These are phyloP conservation scores for Eleusine coracana DNA, from an alignment of 176 grass and related monocot genomes.

Conservation along the genomic window DNA sequence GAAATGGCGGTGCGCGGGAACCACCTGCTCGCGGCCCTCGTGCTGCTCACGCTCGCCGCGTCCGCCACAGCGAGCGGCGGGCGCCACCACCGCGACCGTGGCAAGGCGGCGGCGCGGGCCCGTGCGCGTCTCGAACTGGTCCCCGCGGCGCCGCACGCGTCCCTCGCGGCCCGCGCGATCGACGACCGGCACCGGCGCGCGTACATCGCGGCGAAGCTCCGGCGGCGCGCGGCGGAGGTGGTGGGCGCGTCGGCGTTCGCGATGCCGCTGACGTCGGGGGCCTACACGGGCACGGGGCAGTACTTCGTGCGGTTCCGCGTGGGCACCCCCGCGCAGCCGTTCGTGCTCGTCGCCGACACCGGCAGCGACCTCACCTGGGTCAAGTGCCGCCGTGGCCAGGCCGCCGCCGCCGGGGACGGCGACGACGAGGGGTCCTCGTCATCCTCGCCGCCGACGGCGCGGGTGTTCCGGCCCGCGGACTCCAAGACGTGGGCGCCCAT, in stretches of 20 bases:
- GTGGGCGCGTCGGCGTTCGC: constrained; percentile 51
- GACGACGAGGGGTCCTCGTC: too few species aligned
- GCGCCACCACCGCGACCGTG: not conserved
- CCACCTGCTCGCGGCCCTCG: not conserved
- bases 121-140: constrained; percentile 19
- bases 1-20: constrained; percentile 12
- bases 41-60: not conserved
- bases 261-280: constrained; percentile 79
- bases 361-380: constrained; percentile 99
- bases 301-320: constrained; percentile 88
- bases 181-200: constrained; percentile 46
- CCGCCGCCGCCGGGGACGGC: not conserved
- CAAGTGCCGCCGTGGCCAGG: constrained; percentile 50
- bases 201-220: constrained; percentile 36
- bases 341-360: constrained; percentile 80
- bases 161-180: constrained; percentile 18
- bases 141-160: constrained; percentile 30
- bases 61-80: not conserved
- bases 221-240: constrained; percentile 30
- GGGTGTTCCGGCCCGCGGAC: constrained; percentile 46
- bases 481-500: constrained; percentile 60
- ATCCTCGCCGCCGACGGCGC: not conserved
- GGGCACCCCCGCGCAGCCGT: constrained; percentile 86
- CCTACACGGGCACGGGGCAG: constrained; percentile 75
- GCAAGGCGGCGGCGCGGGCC: not conserved